Conservation (phyloP, 495 filamentous ascomycete genomes). For the Pyronema omphalodes region DNA sequence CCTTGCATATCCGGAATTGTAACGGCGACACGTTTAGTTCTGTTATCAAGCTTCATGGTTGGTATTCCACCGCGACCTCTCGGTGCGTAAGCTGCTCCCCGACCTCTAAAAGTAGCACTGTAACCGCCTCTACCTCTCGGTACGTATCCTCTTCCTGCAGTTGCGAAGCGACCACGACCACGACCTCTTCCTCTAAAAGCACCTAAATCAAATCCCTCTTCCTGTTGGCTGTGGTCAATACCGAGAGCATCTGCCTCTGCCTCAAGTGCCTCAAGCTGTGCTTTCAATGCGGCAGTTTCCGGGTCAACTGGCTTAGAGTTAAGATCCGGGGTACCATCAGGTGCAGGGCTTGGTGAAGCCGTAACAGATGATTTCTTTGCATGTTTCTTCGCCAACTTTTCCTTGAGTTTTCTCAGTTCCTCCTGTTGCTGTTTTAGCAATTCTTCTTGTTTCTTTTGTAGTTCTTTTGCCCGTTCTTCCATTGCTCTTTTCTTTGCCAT, state of each 20-base stretch:
- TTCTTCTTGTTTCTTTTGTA: conserved; percentile 61
- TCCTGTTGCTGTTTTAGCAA: conserved; percentile 55
- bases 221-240: conserved; percentile 37
- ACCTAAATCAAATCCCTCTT: conserved; percentile 22
- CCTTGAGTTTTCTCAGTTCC: conserved; percentile 52
- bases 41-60: conserved; percentile 69
- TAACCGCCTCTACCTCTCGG: conserved; percentile 37
- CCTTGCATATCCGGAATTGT: conserved; percentile 47
- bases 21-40: conserved; percentile 59
- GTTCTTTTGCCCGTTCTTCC: conserved; percentile 47
- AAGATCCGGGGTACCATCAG: conserved; percentile 1
- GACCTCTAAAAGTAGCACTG: conserved; percentile 26
- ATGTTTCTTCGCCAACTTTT: conserved; percentile 37
- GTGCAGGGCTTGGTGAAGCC: conserved; percentile 4
- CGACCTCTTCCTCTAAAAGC: conserved; percentile 27
- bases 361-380: conserved; percentile 13
- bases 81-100: conserved; percentile 28
- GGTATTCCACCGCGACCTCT: conserved; percentile 33
- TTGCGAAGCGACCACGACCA: conserved; percentile 36
- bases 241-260: conserved; percentile 69
- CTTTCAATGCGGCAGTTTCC: conserved; percentile 46
- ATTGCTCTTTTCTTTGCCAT: conserved; percentile 52
- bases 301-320: conserved; percentile 13
- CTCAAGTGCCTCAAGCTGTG: conserved; percentile 65
- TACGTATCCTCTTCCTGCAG: conserved; percentile 41